Conservation (phyloP, 495 filamentous ascomycete genomes). For the Penicillium desertorum region DNA sequence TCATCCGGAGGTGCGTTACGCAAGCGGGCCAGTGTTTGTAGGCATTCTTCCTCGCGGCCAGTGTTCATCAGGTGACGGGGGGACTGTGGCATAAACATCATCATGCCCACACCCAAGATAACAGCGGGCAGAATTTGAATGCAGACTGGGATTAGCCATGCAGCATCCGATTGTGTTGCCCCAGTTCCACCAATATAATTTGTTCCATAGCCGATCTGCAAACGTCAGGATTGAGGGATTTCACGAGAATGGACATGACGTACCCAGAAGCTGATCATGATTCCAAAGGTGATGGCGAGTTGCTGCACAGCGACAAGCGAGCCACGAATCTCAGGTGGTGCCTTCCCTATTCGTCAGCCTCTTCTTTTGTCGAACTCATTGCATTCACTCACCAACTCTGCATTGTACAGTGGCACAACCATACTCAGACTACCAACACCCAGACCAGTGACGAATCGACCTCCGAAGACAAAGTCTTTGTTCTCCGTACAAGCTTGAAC, state of each 20-base stretch:
- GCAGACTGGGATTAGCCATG: constrained; percentile 47
- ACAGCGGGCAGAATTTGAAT: constrained; percentile 47
- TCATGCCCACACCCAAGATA: constrained; percentile 42
- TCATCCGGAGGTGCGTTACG: constrained; percentile 55
- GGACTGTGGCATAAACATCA: constrained; percentile 76
- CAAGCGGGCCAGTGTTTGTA: constrained; percentile 60
- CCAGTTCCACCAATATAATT: constrained; percentile 51
- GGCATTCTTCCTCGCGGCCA: constrained; percentile 63
- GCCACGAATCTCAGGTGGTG: constrained; percentile 69
- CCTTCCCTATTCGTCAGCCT: constrained; percentile 58
- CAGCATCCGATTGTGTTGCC: constrained; percentile 37
- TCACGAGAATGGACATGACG: constrained; percentile 24
- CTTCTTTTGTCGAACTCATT: constrained; percentile 24
- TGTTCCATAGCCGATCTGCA: constrained; percentile 45
- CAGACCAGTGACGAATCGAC: constrained; percentile 71
- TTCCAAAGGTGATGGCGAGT: constrained; percentile 62
- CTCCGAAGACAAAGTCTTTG: constrained; percentile 63
- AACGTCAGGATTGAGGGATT: constrained; percentile 26
- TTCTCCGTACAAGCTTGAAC: constrained; percentile 64
- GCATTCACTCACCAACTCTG: constrained; percentile 53
- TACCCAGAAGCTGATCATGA: constrained; percentile 66
- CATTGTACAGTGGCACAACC: constrained; percentile 61
- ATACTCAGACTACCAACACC: constrained; percentile 39
- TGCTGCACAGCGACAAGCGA: constrained; percentile 71
- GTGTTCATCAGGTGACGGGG: constrained; percentile 75